Percentiles rank a stretch among this genome's conserved stretches.
Evolutionary conservation across 257 asterid species (phyloP).

Genomic region (Verbena officinalis): DNA sequence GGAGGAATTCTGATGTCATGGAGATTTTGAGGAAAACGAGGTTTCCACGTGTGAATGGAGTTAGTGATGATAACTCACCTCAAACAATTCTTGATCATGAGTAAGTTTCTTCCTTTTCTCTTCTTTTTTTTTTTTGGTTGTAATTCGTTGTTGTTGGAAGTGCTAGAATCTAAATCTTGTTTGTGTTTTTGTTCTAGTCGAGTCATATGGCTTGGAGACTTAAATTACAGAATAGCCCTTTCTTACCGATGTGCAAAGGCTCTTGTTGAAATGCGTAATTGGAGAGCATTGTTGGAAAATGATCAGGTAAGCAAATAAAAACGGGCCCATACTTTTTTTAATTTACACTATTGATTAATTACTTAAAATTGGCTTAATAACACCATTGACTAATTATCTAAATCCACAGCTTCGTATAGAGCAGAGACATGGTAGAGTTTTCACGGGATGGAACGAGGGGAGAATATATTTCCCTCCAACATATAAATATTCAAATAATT

Average conservation of each 20-base stretch:
- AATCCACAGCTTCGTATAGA: constrained; percentile 73
- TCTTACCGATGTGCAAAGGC: constrained; percentile 94
- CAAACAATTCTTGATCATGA: constrained; percentile 96
- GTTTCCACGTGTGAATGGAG: constrained; percentile 79
- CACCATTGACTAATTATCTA: constrained; percentile 6
- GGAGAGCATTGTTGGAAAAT: constrained; percentile 92
- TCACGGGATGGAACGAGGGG: constrained; percentile 89
- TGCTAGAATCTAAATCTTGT: constrained; percentile 13
- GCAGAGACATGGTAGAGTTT: constrained; percentile 76
- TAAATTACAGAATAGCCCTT: constrained; percentile 86
- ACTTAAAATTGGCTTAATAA: neutral
- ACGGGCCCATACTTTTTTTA: neutral
- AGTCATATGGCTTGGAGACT: constrained; percentile 96
- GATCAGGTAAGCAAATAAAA: constrained; percentile 70
- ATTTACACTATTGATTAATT: neutral
- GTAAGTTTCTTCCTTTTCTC: constrained; percentile 41
- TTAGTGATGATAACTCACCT: constrained; percentile 77
- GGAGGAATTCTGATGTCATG: constrained; percentile 97
- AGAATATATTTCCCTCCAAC: constrained; percentile 90
- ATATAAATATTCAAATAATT: constrained; percentile 82
- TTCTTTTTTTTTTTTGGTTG: neutral
- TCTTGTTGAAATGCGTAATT: constrained; percentile 94
- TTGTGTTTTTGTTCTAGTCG: constrained; percentile 55
- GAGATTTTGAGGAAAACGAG: constrained; percentile 94
- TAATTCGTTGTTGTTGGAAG: no score